These are phyloP conservation scores for Globisporangium cederbergense DNA, from an alignment of 352 stramenopile species.

Conservation along the genomic window DNA sequence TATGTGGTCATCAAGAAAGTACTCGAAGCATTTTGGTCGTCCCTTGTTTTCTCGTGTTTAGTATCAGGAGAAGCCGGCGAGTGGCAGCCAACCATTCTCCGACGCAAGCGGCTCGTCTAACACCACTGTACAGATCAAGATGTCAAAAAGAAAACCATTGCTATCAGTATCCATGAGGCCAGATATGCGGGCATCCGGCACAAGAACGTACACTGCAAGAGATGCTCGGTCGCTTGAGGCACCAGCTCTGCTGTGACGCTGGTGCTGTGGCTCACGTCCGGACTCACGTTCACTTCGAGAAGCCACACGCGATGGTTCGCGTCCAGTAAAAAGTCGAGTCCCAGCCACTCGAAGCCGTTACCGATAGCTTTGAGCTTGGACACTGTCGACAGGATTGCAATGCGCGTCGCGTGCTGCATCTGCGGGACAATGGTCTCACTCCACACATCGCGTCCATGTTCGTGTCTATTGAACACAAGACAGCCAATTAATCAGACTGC, in stretches of 20 bases:
- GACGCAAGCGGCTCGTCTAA: conserved; percentile 2
- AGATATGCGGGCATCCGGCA: too few relatives aligned
- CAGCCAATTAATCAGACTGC: background rate
- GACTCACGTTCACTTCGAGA: conserved; percentile 87
- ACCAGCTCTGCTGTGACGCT: conserved; percentile 47
- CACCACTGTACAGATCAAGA: conserved; percentile 6
- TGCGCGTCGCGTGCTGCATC: conserved; percentile 47
- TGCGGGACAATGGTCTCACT: conserved; percentile 38
- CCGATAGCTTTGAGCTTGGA: conserved; percentile 47
- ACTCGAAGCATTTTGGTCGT: background rate
- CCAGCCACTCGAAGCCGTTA: conserved; percentile 84
- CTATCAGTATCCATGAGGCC: background rate
- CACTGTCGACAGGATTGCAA: conserved; percentile 36
- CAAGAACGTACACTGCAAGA: conserved; percentile 37
- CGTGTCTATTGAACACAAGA: conserved; percentile 11
- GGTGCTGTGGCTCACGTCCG: conserved; percentile 82
- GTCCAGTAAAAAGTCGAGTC: conserved; percentile 81
- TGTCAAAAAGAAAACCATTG: background rate
- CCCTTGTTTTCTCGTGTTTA: conserved; percentile 8
- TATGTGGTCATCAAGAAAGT: background rate
- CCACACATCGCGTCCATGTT: conserved; percentile 49
- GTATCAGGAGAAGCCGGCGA: conserved; percentile 25
- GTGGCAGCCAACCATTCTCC: conserved; percentile 12
- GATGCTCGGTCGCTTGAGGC: conserved; percentile 44
- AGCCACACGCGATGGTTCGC: conserved; percentile 56